These are phyloP conservation scores for Hanseniaspora taiwanica DNA, from an alignment of 805 yeast species.

Conservation along the genomic window DNA sequence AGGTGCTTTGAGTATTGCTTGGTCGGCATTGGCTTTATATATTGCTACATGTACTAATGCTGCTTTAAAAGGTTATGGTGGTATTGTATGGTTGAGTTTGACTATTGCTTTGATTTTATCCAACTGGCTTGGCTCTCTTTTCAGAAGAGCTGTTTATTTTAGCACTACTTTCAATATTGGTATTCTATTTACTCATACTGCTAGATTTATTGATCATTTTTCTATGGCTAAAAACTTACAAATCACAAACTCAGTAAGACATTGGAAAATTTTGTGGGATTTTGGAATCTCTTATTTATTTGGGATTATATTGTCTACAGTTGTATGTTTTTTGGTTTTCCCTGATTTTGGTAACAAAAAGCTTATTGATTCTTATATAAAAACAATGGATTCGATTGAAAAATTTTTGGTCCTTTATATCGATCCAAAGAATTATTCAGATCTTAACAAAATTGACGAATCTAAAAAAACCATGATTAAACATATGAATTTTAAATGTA, in stretches of 20 bases:
- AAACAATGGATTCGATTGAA: conserved; percentile 15
- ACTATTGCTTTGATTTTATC: conserved; percentile 26
- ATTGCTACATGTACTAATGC: conserved; percentile 29
- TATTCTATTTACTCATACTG: conserved; percentile 25
- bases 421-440: conserved; percentile 8
- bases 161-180: conserved; percentile 25
- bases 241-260: conserved; percentile 6
- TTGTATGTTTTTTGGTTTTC: conserved; percentile 23
- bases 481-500: conserved; percentile 21
- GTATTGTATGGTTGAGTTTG: conserved; percentile 31
- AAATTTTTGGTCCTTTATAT: conserved; percentile 13
- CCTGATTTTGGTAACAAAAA: conserved; percentile 31
- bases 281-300: conserved; percentile 33
- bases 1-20: conserved; percentile 29
- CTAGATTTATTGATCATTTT: conserved; percentile 7
- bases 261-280: conserved; percentile 29
- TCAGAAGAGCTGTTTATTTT: conserved; percentile 28
- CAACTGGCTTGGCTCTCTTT: conserved; percentile 30
- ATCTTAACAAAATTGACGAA: conserved; percentile 10
- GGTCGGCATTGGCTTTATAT: conserved; percentile 31
- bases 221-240: conserved; percentile 4
- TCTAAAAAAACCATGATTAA: conserved; percentile 22
- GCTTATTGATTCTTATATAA: conserved; percentile 16
- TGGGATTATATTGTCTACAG: conserved; percentile 28
- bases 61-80: conserved; percentile 31